These are phyloP conservation scores for Metschnikowia borealis DNA, from an alignment of 805 yeast species.

Conservation along the genomic window DNA sequence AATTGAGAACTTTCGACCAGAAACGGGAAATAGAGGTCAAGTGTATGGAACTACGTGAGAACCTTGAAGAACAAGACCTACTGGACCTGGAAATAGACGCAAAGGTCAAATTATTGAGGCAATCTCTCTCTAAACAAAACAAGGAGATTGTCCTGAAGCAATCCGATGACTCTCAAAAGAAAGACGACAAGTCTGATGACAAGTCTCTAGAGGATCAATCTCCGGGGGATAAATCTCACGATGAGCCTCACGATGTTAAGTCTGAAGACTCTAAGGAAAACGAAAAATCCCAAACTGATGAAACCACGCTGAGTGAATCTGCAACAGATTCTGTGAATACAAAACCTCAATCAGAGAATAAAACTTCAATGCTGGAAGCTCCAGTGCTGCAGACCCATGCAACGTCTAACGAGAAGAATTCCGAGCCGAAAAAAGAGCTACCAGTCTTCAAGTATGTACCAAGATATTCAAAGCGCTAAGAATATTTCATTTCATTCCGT, in stretches of 20 bases:
- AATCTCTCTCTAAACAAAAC: neutral
- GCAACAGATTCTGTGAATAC: too few relatives aligned
- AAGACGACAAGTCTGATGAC: neutral
- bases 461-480: constrained; percentile 2
- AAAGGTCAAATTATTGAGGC: neutral
- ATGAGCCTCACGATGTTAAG: neutral
- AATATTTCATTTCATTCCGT: neutral
- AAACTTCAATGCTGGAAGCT: neutral
- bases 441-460: constrained; percentile 4
- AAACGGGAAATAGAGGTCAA: constrained; percentile 41
- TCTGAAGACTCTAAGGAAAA: neutral
- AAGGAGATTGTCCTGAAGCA: neutral
- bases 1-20: constrained; percentile 31
- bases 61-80: constrained; percentile 45
- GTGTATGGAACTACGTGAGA: constrained; percentile 49
- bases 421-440: neutral
- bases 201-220: too few relatives aligned
- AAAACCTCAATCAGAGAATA: neutral
- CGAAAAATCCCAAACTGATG: neutral
- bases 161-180: neutral
- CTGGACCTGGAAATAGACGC: constrained; percentile 28
- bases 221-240: neutral
- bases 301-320: too few relatives aligned
- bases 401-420: neutral
- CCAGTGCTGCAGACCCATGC: neutral